Evolutionary conservation across 139 green algal species (phyloP).

Genomic region (Chlorella sp.): DNA sequence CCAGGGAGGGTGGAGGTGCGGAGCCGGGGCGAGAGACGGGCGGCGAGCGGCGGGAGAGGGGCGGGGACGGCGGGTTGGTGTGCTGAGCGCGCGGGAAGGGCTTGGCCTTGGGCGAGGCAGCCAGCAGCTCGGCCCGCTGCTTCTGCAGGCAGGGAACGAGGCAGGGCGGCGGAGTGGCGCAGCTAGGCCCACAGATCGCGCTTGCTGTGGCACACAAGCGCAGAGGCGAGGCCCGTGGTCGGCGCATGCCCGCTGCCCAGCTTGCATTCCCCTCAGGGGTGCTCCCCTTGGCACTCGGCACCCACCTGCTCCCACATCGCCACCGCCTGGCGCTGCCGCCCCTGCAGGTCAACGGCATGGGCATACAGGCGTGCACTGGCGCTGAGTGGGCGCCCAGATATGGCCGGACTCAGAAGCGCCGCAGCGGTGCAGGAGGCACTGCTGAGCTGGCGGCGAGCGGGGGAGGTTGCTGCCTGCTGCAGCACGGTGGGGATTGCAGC

Average conservation of each 20-base stretch:
- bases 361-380: not conserved
- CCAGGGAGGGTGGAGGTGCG: not conserved
- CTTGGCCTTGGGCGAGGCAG: not conserved
- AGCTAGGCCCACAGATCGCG: not conserved
- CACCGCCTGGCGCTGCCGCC: not conserved
- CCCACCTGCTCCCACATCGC: not conserved
- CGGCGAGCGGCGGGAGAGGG: slow-evolving; percentile 9
- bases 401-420: not conserved
- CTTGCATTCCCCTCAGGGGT: too few relatives aligned
- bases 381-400: not conserved
- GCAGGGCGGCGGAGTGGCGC: not conserved
- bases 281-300: too few relatives aligned
- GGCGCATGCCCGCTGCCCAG: too few relatives aligned
- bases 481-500: not conserved
- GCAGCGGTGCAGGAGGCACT: too few relatives aligned
- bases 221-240: too few relatives aligned
- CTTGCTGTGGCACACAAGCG: too few relatives aligned
- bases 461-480: not conserved
- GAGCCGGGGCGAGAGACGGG: not conserved
- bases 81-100: slow-evolving; percentile 2
- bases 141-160: not conserved
- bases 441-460: not conserved
- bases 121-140: not conserved
- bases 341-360: not conserved
- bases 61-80: not conserved